Percentiles rank a stretch among this genome's conserved stretches.
These are phyloP conservation scores for Fusarium graminum DNA, from an alignment of 2,329 filamentous ascomycete genomes.

Conservation along the genomic window DNA sequence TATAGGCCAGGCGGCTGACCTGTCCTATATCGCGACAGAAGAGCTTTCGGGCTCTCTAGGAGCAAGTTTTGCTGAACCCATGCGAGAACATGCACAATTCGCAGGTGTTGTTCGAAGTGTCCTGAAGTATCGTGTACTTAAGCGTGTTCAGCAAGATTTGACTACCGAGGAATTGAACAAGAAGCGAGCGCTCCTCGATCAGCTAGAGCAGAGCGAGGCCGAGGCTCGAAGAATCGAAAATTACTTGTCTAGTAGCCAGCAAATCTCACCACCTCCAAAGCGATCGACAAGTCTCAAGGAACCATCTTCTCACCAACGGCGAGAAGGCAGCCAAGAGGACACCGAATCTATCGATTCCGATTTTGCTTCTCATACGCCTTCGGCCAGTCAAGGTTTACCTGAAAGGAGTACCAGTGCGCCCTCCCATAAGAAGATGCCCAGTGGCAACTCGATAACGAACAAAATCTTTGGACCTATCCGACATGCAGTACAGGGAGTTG, in stretches of 20 bases:
- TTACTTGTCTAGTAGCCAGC: constrained; percentile 82
- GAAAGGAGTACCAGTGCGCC: constrained; percentile 61
- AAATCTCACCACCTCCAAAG: constrained; percentile 70
- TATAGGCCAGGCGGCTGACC: constrained; percentile 93
- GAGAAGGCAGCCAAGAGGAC: constrained; percentile 76
- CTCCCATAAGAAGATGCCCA: constrained; percentile 82
- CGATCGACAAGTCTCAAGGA: constrained; percentile 74
- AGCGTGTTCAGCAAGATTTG: constrained; percentile 97
- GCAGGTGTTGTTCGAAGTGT: constrained; percentile 93
- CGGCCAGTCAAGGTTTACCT: constrained; percentile 79
- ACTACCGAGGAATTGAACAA: constrained; percentile 92
- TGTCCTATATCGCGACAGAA: constrained; percentile 94
- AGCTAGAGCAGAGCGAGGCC: constrained; percentile 91
- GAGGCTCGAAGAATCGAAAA: constrained; percentile 95
- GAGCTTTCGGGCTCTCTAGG: constrained; percentile 90
- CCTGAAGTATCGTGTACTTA: constrained; percentile 88
- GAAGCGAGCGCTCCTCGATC: constrained; percentile 84
- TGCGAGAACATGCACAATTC: constrained; percentile 98
- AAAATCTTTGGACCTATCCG: constrained; percentile 96
- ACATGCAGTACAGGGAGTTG: constrained; percentile 95
- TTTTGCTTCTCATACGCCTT: constrained; percentile 70
- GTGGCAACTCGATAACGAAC: constrained; percentile 89
- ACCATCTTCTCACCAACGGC: constrained; percentile 61
- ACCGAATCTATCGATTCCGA: constrained; percentile 94
- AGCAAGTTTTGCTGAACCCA: constrained; percentile 94